Conservation (phyloP, 2,329 filamentous ascomycete genomes). For the Trichoderma atroviride region DNA sequence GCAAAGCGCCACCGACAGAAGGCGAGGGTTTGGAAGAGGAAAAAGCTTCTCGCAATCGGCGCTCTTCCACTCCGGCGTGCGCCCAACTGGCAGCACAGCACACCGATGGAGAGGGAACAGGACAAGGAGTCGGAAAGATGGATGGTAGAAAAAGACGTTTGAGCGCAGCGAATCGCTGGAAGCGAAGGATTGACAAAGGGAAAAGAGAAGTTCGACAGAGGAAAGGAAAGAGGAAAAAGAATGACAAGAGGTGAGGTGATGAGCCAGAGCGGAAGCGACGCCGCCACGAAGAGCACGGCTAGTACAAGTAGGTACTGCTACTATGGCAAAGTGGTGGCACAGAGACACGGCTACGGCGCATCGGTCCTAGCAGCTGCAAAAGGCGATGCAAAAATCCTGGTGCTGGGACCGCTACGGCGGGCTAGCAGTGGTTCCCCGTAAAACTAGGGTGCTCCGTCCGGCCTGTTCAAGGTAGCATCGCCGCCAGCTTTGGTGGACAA, state of each 20-base stretch:
- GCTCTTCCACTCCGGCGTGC: background rate
- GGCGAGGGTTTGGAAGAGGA: background rate
- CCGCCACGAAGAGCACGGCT: background rate
- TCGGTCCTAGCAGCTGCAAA: conserved; percentile 1
- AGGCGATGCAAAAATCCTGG: background rate
- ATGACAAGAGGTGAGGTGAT: background rate
- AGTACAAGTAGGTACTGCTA: background rate
- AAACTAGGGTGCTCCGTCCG: background rate
- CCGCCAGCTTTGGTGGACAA: background rate
- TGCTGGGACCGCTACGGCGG: background rate
- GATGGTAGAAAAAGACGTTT: background rate
- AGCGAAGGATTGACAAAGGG: background rate
- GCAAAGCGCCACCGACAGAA: background rate
- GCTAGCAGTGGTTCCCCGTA: background rate
- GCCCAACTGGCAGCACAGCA: conserved; percentile 7
- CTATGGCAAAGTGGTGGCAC: background rate
- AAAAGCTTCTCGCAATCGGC: background rate
- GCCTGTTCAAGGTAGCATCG: background rate
- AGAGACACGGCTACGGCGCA: background rate
- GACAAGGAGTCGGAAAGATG: background rate
- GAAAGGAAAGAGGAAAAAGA: background rate
- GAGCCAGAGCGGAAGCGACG: conserved; percentile 4
- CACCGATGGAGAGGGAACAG: background rate
- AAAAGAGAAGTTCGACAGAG: background rate
- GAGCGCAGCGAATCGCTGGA: background rate